Conservation (phyloP, 2,329 filamentous ascomycete genomes). For the Talaromyces piceae region DNA sequence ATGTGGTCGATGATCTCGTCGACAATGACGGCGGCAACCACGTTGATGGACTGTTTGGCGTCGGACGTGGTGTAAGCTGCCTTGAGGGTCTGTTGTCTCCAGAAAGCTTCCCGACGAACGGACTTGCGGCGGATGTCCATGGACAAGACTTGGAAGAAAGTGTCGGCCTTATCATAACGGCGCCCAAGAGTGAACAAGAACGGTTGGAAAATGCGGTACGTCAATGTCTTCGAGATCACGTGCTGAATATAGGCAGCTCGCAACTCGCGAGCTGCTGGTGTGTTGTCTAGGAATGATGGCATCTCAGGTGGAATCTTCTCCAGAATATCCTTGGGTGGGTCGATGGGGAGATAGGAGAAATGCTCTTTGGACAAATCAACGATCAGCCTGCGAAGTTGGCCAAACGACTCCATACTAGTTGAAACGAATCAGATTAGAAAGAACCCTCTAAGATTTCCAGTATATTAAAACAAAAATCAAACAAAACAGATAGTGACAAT, state of each 20-base stretch:
- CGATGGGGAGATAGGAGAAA: conserved; percentile 46
- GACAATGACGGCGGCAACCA: conserved; percentile 48
- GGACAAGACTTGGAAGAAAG: conserved; percentile 48
- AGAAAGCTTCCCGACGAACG: conserved; percentile 49
- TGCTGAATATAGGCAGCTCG: conserved; percentile 49
- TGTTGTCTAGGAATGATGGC: conserved; percentile 50
- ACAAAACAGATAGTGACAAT: neutral
- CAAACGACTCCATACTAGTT: conserved; percentile 45
- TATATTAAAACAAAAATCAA: too few species aligned
- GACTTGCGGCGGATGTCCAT: conserved; percentile 51
- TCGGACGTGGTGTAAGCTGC: conserved; percentile 51
- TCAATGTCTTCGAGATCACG: conserved; percentile 50
- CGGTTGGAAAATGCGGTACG: conserved; percentile 49
- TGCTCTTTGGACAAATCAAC: conserved; percentile 45
- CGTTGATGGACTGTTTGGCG: conserved; percentile 50
- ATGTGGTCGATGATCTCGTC: conserved; percentile 51
- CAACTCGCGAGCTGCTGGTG: conserved; percentile 44
- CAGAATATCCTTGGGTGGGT: conserved; percentile 44
- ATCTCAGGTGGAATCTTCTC: conserved; percentile 45
- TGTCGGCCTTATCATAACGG: conserved; percentile 50
- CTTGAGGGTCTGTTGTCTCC: conserved; percentile 52
- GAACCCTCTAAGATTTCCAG: neutral
- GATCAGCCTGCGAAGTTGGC: conserved; percentile 45
- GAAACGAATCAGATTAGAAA: conserved; percentile 5
- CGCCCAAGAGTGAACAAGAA: conserved; percentile 51